Percentiles rank a stretch among this genome's conserved stretches.
phyloP scores from a whole-genome alignment of 2,329 filamentous ascomycete species.

The Ceratocystis papillata region DNA sequence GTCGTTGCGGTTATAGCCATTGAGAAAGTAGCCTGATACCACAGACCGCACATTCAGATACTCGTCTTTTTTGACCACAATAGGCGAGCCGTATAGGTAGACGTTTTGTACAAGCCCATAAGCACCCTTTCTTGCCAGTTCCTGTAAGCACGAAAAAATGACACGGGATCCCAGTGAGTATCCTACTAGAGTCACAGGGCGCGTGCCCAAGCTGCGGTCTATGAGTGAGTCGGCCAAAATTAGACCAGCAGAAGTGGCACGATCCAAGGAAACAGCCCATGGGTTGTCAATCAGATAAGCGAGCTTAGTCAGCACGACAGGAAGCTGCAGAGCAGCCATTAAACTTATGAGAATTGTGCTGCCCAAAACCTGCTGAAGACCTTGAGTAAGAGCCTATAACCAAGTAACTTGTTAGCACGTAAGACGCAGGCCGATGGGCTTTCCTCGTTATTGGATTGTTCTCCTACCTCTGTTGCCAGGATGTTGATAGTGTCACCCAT shows the following conservation, averaged over 20 bases:
- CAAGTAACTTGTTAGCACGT: constrained; percentile 6
- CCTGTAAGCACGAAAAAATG: constrained; percentile 82
- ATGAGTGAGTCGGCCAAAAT: constrained; percentile 91
- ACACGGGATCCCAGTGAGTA: constrained; percentile 88
- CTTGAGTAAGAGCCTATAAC: constrained; percentile 75
- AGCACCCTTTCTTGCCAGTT: constrained; percentile 73
- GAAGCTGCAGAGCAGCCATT: constrained; percentile 89
- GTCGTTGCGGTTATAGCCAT: constrained; percentile 87
- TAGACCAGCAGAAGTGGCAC: constrained; percentile 76
- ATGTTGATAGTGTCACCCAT: constrained; percentile 99
- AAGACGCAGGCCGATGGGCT: not conserved
- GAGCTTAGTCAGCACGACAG: constrained; percentile 83
- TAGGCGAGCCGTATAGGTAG: constrained; percentile 83
- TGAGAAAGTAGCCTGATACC: constrained; percentile 85
- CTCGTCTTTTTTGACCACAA: constrained; percentile 86
- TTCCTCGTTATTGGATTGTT: constrained; percentile 29
- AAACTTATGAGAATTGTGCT: constrained; percentile 78
- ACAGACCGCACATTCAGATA: constrained; percentile 71
- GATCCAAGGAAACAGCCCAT: constrained; percentile 90
- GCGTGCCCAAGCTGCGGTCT: constrained; percentile 78
- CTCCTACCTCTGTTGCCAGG: constrained; percentile 81
- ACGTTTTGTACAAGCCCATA: constrained; percentile 88
- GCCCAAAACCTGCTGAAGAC: constrained; percentile 86
- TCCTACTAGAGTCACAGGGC: constrained; percentile 85
- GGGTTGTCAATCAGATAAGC: constrained; percentile 96